Conservation (phyloP, 805 yeast genomes). For the Wickerhamomyces rabaulensis region DNA sequence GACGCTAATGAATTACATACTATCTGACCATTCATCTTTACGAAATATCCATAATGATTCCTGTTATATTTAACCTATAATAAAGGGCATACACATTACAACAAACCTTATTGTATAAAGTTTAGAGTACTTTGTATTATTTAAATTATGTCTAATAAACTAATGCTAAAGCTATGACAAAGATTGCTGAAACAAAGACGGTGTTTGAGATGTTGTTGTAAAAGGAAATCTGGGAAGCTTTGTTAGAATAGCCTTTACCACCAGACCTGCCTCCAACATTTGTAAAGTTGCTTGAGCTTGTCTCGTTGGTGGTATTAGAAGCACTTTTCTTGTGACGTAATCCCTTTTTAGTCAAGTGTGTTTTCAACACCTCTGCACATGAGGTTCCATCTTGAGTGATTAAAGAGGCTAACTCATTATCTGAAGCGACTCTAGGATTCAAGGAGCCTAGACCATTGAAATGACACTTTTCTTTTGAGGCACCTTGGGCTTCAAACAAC, state of each 20-base stretch:
- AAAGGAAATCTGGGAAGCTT: slow-evolving; percentile 5
- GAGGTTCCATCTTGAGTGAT: slow-evolving; percentile 12
- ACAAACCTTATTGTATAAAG: no score
- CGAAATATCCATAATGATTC: not conserved
- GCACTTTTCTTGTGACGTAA: not conserved
- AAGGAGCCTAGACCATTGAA: slow-evolving; percentile 19
- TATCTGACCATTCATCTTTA: not conserved
- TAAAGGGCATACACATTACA: no score
- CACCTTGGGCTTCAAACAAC: slow-evolving; percentile 48
- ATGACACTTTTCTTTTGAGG: slow-evolving; percentile 23
- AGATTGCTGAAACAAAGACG: slow-evolving; percentile 1
- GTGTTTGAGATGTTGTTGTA: slow-evolving; percentile 7
- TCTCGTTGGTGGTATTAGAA: not conserved
- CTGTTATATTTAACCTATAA: not conserved
- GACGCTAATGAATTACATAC: not conserved
- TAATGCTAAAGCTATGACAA: slow-evolving; percentile 1
- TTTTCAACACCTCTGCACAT: slow-evolving; percentile 14
- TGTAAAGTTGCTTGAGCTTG: not conserved
- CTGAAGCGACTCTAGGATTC: slow-evolving; percentile 7
- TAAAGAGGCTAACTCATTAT: slow-evolving; percentile 6
- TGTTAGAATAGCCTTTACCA: slow-evolving; percentile 1
- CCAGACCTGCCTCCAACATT: not conserved
- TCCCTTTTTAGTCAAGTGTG: slow-evolving; percentile 2
- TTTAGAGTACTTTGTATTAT: not conserved
- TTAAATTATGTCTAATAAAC: not conserved